These are phyloP conservation scores for Apiospora koreana DNA, from an alignment of 2,329 filamentous ascomycete genomes.

Conservation along the genomic window DNA sequence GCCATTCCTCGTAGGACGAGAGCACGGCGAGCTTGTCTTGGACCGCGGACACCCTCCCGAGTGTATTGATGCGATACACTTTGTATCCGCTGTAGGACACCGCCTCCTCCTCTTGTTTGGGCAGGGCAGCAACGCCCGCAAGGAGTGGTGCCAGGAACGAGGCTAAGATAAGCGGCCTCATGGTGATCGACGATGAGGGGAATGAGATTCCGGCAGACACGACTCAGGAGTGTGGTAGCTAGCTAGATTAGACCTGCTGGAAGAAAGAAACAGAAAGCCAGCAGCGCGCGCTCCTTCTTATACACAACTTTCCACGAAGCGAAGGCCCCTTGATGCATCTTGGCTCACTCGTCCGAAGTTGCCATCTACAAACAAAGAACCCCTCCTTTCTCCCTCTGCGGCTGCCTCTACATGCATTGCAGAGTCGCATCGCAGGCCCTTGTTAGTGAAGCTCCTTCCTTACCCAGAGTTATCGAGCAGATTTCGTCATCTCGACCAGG, in stretches of 20 bases:
- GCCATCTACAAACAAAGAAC: not conserved
- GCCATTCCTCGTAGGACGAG: conserved; percentile 24
- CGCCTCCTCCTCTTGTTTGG: not conserved
- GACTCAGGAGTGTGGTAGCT: not conserved
- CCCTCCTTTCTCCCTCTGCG: not conserved
- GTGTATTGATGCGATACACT: conserved; percentile 46
- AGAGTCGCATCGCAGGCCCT: not conserved
- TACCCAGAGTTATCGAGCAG: not conserved
- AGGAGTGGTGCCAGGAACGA: not conserved
- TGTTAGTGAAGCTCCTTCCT: not conserved
- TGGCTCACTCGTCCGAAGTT: not conserved
- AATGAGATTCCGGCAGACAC: not conserved
- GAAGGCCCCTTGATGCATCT: not conserved
- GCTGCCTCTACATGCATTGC: not conserved
- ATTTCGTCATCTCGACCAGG: not conserved
- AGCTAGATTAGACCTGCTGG: not conserved
- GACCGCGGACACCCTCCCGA: conserved; percentile 39
- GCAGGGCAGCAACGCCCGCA: conserved; percentile 1
- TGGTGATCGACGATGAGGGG: not conserved
- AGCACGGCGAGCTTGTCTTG: conserved; percentile 33
- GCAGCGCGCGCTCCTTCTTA: not conserved
- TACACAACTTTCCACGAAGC: not conserved
- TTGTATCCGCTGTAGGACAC: conserved; percentile 46
- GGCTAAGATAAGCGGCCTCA: not conserved
- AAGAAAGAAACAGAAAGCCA: not conserved